phyloP scores from a whole-genome alignment of 192 early-diverging fungal genomes.

The Dissophora globulifera region DNA sequence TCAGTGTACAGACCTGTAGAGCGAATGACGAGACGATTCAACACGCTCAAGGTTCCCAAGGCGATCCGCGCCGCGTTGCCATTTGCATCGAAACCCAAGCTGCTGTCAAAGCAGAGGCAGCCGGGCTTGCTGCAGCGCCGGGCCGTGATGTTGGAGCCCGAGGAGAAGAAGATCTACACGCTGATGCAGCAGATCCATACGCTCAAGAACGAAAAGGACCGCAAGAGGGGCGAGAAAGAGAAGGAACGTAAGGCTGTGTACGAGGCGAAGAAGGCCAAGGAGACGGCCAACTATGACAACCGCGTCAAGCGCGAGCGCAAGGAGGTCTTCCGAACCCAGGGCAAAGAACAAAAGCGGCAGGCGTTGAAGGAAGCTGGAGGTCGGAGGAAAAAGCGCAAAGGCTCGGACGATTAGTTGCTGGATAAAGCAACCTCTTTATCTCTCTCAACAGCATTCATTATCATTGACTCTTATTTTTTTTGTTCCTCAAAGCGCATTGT shows the following conservation, averaged over 20 bases:
- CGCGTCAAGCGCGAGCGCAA: constrained; percentile 74
- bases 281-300: constrained; percentile 54
- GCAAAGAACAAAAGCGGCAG: constrained; percentile 53
- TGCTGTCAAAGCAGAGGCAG: constrained; percentile 61
- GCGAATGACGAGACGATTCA: constrained; percentile 81
- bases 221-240: constrained; percentile 77
- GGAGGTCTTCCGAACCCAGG: constrained; percentile 75
- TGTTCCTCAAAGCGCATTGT: too few relatives aligned
- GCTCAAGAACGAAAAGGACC: constrained; percentile 85
- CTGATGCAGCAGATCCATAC: constrained; percentile 90
- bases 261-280: constrained; percentile 67
- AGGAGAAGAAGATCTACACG: constrained; percentile 87
- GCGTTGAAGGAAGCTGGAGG: constrained; percentile 51
- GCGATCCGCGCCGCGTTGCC: constrained; percentile 83
- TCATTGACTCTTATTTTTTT: too few relatives aligned
- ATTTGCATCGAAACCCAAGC: constrained; percentile 91
- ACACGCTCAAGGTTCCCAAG: constrained; percentile 84
- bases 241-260: constrained; percentile 59
- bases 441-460: not conserved
- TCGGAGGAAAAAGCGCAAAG: constrained; percentile 49
- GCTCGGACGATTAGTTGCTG: constrained; percentile 40
- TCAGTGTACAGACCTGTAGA: constrained; percentile 91
- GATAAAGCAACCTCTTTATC: too few relatives aligned
- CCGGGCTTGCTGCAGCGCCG: constrained; percentile 68
- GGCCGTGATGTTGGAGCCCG: constrained; percentile 90